Base-by-base conservation (phyloP, 768 basidiomycete genomes). In the Crepidotus variabilis region DNA sequence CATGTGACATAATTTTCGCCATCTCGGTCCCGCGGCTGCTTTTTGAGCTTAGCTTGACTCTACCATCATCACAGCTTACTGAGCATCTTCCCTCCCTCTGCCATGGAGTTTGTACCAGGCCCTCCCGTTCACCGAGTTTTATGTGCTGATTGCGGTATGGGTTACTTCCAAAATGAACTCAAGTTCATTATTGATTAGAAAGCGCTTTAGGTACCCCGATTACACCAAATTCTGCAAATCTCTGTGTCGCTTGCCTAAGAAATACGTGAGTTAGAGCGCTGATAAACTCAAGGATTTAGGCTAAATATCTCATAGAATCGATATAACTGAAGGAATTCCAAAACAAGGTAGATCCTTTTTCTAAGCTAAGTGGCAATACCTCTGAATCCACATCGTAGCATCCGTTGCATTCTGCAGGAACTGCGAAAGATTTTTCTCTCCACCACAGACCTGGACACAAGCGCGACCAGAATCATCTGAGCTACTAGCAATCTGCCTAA, bases 291-390 rank as follows among this genome's bases (percentile, higher is more conserved):
- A 24, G 3, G 9, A 18, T 34, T 57, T 39, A 52, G 39, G 48
- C 33, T 57, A 18, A 46, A 51, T 36, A n/a, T 24, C 39, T 32
- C 36, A 3, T 64, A 93, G 91, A 7, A 86, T 98, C 58, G 97
- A 99, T 70, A 96, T 99, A 68, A 98, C 95, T 0, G 96, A 98
- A 69, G 94, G 94, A 13, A 98, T 98, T 52, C 96, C 95, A 6
- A 98, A 94, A 68, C 92, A 92, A 84, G 85, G 90, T 89, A 52
- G 51, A 68, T 51, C 46, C 21, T 54, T 32, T 22, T 22, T 16
- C 45, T 47, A 11, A 34, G 39, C 18, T 13, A 33, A 32, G 20
- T 3, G 2, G 6, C 16, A 21, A 32, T 21, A 28, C 11, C 21
- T 18, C 52, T 32, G 57, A 23, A 50, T 47, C 24, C 14, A 14